Evolutionary conservation across 1,284 basidiomycete species (phyloP).

Genomic region (Ganoderma lingzhi): DNA sequence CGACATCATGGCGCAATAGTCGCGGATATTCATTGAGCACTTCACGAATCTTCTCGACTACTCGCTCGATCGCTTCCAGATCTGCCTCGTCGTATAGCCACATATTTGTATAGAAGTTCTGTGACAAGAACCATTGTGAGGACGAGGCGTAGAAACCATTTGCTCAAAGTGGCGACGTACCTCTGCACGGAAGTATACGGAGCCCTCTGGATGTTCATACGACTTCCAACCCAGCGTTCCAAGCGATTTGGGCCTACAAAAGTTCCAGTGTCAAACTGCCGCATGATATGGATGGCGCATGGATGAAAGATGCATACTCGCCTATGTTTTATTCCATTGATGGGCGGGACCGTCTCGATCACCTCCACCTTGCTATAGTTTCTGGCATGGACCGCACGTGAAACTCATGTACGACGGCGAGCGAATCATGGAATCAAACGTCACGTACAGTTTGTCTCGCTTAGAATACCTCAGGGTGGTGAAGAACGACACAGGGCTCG

Average conservation of each 20-base stretch:
- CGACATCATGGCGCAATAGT: neutral
- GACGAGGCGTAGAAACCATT: neutral
- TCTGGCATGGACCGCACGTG: neutral
- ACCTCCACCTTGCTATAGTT: neutral
- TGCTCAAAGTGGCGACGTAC: neutral
- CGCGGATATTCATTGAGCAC: neutral
- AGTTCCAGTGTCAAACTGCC: neutral
- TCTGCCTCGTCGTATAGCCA: neutral
- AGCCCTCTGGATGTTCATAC: slow-evolving; percentile 2
- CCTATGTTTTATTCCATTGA: neutral
- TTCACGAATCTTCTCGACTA: neutral
- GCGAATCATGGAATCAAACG: neutral
- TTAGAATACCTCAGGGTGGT: neutral
- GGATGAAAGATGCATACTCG: neutral
- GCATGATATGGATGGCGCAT: neutral
- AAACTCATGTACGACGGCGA: too few species aligned
- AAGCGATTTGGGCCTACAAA: neutral
- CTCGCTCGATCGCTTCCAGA: neutral
- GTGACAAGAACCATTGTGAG: neutral
- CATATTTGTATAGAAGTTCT: slow-evolving; percentile 6
- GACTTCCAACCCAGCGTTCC: neutral
- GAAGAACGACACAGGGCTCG: neutral
- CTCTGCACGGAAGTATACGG: slow-evolving; percentile 4
- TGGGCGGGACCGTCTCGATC: neutral
- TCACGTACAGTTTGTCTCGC: slow-evolving; percentile 1